Evolutionary conservation across 1,139 yeast species (phyloP).

Genomic region (Blastobotrys malaysiensis): DNA sequence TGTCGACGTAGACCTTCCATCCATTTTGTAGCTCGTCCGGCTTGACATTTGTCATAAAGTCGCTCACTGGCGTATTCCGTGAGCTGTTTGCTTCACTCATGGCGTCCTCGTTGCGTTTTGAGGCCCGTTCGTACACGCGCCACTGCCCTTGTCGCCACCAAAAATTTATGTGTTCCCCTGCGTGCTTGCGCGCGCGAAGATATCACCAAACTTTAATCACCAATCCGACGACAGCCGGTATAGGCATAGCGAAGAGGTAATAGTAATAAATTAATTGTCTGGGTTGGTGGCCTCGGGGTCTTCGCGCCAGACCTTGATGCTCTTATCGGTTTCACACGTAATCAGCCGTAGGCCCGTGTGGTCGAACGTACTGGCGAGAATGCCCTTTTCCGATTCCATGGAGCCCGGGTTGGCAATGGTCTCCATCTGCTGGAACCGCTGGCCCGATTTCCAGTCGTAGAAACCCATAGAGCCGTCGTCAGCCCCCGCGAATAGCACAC

Average conservation of each 20-base stretch:
- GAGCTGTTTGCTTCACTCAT: neutral
- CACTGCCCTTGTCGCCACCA: neutral
- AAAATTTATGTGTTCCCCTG: neutral
- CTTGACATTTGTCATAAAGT: neutral
- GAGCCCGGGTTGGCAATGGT: slow-evolving; percentile 65
- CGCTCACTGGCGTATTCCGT: neutral
- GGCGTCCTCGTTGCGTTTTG: neutral
- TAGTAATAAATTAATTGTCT: slow-evolving; percentile 18
- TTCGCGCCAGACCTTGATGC: slow-evolving; percentile 78
- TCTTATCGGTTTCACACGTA: slow-evolving; percentile 87
- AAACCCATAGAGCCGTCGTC: slow-evolving; percentile 77
- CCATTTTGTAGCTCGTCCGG: slow-evolving; percentile 36
- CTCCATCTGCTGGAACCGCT: slow-evolving; percentile 48
- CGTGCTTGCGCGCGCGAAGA: neutral
- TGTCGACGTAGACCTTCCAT: slow-evolving; percentile 72
- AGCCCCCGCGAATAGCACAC: slow-evolving; percentile 73
- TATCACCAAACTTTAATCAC: neutral
- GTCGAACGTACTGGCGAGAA: slow-evolving; percentile 71
- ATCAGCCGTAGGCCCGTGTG: slow-evolving; percentile 72
- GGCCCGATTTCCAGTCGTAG: slow-evolving; percentile 73
- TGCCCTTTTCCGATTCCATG: slow-evolving; percentile 58
- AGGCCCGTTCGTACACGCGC: too few relatives aligned
- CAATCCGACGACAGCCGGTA: neutral
- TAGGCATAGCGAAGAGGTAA: too few relatives aligned
- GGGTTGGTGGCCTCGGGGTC: slow-evolving; percentile 41